Evolutionary conservation across 129 eudicot species (phyloP), one percentile per base, ranked within the genome.

Genomic region (Oenanthe sinensis): DNA sequence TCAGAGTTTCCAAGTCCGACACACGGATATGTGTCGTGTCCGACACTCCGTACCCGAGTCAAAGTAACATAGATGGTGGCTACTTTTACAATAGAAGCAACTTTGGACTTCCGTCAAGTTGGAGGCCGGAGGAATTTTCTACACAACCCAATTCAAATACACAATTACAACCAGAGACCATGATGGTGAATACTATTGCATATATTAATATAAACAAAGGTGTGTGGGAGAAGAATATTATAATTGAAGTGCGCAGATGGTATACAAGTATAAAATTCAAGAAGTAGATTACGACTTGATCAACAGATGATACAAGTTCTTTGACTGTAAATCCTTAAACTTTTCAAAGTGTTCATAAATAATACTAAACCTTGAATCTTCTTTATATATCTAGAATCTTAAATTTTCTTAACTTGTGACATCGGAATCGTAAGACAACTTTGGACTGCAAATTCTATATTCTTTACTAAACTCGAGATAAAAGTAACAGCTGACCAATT

Each of bases 81-180:
- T 83, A 75, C 74, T 77, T 83, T 72, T 63, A 68, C 74, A 86
- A 85, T 78, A 79, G 26, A 85, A 87, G 84, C 86, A 81, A 80
- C 78, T 70, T 79, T 82, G 87, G 86, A 82, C 87, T 87, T 90
- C 87, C 87, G 75, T 84, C 71, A 77, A 77, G 81, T 47, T 81
- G 84, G 84, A 83, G 88, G 84, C 47, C 45, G 75, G 84, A 79
- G 55, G 81, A 84, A 79, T 79, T 87, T 81, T 75, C 75, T 39
- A 79, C 63, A 79, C 47, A 82, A 75, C 80, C 68, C 82, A 90
- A 89, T 82, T 80, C 88, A 70, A 52, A 84, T 85, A 88, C 88
- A 90, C 85, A 74, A 86, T 77, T 81, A 82, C 77, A 81, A 71
- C 83, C 74, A 79, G 87, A 83, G 83, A 83, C 81, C 78, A 80